Base-by-base conservation (phyloP, 2,329 filamentous ascomycete species). In the Amauroascus verrucosus region DNA sequence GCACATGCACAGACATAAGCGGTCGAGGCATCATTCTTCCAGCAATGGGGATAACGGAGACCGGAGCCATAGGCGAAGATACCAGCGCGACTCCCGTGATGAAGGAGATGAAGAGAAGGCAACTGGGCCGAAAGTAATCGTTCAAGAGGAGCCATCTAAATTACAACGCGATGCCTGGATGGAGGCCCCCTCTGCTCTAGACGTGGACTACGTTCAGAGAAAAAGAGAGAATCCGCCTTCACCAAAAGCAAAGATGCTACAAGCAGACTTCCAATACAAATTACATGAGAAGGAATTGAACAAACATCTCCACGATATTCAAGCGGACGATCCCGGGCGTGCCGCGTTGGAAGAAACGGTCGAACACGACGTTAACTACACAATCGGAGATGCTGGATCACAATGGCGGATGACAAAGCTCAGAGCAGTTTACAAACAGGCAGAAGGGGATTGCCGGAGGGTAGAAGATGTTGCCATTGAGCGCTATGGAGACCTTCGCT, bases 381-480 rank as follows among this genome's bases (percentile, higher is more conserved):
- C 74, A 0, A 94, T 98, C 68, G 93, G 94, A 16, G 93, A 98
- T 66, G 73, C 80, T 6, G 91, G 93, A 0, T 91, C 90, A 13
- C 81, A 88, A 62, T 98, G 94, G 93, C 84, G 94, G 48, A 95
- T 98, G 90, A 95, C 85, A 5, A 96, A 90, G 68, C 79, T 98
- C 30, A 89, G 86, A 59, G 85, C 83, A 9, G 87, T 95, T 1
- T 95, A 95, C 67, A 79, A 81, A 24, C 79, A 84, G 51, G 88
- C 89, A 0, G 78, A 94, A 60, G 84, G 93, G 61, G 83, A 75
- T 0, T 83, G 83, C 0, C 77, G 77, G n/a, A 63, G 80, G 0
- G 76, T 94, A 0, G 91, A 97, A 6, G 87, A 95, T 0, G 75
- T 97, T 47, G 93, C 90, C 0, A 62, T 86, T 35, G 86, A 95